Evolutionary conservation across 1,139 yeast genomes (phyloP), one percentile per base, ranked within the genome.

Genomic region (Arxiozyma slooffiae): DNA sequence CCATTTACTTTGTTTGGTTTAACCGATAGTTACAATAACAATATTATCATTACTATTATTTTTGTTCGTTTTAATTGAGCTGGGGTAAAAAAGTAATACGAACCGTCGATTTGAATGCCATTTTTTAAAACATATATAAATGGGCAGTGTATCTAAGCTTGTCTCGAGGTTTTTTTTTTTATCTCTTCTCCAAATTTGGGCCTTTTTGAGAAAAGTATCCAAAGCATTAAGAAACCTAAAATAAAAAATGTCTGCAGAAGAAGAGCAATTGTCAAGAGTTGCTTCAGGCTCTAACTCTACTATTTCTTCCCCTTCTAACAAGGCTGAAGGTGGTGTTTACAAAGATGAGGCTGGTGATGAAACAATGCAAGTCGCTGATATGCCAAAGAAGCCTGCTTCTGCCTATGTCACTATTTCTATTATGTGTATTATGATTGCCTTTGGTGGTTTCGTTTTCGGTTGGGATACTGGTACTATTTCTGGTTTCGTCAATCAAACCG

Each of bases 341-440:
- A 53, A 53, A 38, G 53, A 53, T 34, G 38, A 43, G 21, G 53
- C 50, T 18, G 54, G 50, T 41, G 56, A 52, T 22, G 48, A 55
- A 20, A 56, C 48, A 40, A 50, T 49, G 30, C 53, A 53, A 50
- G 44, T 46, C 17, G 48, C 45, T 9, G 57, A 52, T 5, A 57
- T 60, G 44, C 58, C 60, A 44, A 54, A 53, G 48, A 50, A 50
- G n/a, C 59, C 62, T 14, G 54, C 53, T 36, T 42, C 50, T 22
- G 56, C 84, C 55, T 88, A 87, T 74, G 76, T 78, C 64, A 81
- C 53, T 20, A 49, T 53, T 41, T 50, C 54, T 7, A 44, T 50
- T 24, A 45, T 52, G 49, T 53, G 56, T 50, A 24, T 52, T 38
- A 53, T 53, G 56, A 45, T 53, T 43, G 56, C 54, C 40, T 53